Evolutionary conservation across 1,139 yeast genomes (phyloP).

Genomic region (Kluyveromyces sp.): DNA sequence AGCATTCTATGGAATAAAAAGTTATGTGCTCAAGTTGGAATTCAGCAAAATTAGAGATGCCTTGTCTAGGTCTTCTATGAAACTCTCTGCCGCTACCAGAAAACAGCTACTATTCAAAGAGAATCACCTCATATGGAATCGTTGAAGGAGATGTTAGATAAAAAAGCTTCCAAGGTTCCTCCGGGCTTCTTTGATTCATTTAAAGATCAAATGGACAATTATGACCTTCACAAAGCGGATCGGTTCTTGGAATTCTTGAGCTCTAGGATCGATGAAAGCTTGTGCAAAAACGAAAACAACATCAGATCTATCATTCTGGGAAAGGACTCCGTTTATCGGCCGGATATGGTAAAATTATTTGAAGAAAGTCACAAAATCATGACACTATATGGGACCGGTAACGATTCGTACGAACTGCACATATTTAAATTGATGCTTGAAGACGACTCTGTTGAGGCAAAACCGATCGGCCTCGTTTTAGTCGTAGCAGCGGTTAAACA

Average conservation of each 20-base stretch:
- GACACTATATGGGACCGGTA: too few relatives aligned
- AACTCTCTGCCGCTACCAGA: conserved; percentile 12
- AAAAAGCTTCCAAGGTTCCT: neutral
- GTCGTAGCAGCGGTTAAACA: neutral
- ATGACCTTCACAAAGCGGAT: conserved; percentile 6
- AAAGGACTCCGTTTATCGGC: neutral
- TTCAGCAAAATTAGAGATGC: neutral
- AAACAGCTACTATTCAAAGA: conserved; percentile 6
- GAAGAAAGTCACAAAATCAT: too few relatives aligned
- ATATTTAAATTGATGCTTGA: too few relatives aligned
- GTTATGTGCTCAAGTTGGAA: conserved; percentile 12
- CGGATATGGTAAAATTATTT: neutral
- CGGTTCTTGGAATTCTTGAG: conserved; percentile 9
- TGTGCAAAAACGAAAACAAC: conserved; percentile 13
- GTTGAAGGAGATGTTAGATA: neutral
- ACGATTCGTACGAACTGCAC: too few relatives aligned
- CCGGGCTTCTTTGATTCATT: neutral
- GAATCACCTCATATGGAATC: neutral
- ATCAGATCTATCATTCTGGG: conserved; percentile 10
- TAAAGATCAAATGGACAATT: neutral
- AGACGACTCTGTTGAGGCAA: too few relatives aligned
- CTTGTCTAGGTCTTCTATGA: conserved; percentile 11
- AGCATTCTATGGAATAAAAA: conserved; percentile 16
- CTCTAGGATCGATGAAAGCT: conserved; percentile 14
- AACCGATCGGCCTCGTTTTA: neutral